A percentile compares a stretch with the other conserved stretches of the same genome.
These are phyloP conservation scores for Glycyrrhiza uralensis DNA, from an alignment of 306 rosid species.

Conservation along the genomic window DNA sequence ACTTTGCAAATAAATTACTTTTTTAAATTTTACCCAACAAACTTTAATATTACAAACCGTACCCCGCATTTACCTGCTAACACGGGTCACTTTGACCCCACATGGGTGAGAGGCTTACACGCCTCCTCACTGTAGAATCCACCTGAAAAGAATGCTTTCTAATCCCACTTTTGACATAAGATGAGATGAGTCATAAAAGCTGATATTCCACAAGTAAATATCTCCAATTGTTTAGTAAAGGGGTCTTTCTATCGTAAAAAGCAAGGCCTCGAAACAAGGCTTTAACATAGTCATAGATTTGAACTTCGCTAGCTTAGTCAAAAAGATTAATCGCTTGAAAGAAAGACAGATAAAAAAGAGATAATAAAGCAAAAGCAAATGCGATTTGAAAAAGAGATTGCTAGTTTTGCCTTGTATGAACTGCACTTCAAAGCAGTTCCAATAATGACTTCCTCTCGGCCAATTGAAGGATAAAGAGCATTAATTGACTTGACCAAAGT, in stretches of 20 bases:
- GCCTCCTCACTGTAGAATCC: no score
- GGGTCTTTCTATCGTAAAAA: slow-evolving; percentile 22
- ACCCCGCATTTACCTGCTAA: no score
- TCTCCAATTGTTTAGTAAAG: slow-evolving; percentile 20
- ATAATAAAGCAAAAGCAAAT: slow-evolving; percentile 23
- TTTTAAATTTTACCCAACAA: no score
- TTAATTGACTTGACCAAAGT: not conserved
- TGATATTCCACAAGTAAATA: slow-evolving; percentile 19
- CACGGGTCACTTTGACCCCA: no score
- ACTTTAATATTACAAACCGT: no score
- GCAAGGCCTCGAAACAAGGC: slow-evolving; percentile 24
- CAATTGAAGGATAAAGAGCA: not conserved
- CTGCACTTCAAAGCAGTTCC: slow-evolving; percentile 13
- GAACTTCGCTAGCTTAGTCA: slow-evolving; percentile 22
- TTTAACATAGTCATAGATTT: slow-evolving; percentile 3
- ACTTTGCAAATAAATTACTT: no score
- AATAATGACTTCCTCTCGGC: not conserved
- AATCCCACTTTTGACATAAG: slow-evolving; percentile 17
- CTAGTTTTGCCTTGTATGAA: not conserved
- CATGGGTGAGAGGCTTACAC: no score
- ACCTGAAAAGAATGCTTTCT: no score
- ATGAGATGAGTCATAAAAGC: slow-evolving; percentile 29
- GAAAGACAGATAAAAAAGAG: slow-evolving; percentile 1
- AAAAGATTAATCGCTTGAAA: slow-evolving; percentile 2
- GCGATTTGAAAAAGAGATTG: not conserved